A percentile compares a stretch with the other conserved stretches of the same genome.
Conservation (phyloP, 2,329 filamentous ascomycete species). For the Chrysoporthe puriensis region DNA sequence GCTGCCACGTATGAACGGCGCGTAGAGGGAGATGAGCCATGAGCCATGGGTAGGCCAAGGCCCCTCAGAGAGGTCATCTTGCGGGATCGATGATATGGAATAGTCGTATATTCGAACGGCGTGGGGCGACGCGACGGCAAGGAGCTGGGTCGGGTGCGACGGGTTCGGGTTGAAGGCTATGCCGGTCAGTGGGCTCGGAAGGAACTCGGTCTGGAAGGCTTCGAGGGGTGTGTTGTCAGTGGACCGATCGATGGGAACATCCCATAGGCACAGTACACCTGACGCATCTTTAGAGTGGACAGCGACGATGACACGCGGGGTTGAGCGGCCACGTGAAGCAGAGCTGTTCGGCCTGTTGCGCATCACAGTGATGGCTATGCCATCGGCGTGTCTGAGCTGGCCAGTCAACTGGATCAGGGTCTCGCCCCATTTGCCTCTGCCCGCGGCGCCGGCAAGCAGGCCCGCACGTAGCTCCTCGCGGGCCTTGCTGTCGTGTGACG, state of each 20-base stretch:
- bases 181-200: conserved; percentile 56
- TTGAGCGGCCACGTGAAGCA: conserved; percentile 32
- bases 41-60: conserved; percentile 62
- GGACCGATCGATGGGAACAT: conserved; percentile 52
- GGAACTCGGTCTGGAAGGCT: conserved; percentile 64
- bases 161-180: conserved; percentile 64
- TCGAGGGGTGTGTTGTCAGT: conserved; percentile 42
- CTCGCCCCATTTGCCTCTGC: conserved; percentile 67
- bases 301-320: conserved; percentile 57
- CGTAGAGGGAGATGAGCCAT: conserved; percentile 66
- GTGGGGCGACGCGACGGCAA: conserved; percentile 58
- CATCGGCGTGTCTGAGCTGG: conserved; percentile 56
- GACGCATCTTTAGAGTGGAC: conserved; percentile 63
- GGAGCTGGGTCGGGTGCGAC: conserved; percentile 57
- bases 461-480: conserved; percentile 55
- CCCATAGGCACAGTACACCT: conserved; percentile 62
- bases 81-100: conserved; percentile 53
- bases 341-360: conserved; percentile 39
- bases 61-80: conserved; percentile 54
- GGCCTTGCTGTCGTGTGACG: conserved; percentile 62
- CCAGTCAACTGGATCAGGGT: conserved; percentile 57
- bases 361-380: conserved; percentile 58
- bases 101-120: conserved; percentile 67
- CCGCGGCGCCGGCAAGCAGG: conserved; percentile 57
- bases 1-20: conserved; percentile 55